Evolutionary conservation across 2,329 filamentous ascomycete genomes (phyloP), one percentile per base, ranked within the genome.

Genomic region (Sporothrix sp.): DNA sequence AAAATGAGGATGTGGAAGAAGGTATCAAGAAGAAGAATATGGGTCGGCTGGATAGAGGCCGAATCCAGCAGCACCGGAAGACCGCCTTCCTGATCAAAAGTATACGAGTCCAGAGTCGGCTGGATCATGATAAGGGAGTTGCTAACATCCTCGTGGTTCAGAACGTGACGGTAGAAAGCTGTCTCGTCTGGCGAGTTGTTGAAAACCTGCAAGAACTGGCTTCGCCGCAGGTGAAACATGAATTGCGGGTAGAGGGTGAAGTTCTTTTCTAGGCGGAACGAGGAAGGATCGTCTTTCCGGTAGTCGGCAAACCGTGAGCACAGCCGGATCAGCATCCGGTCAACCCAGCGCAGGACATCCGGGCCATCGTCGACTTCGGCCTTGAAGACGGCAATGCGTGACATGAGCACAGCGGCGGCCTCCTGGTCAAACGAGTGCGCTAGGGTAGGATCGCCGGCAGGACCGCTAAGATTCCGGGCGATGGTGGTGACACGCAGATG

Each of bases 1-100:
- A 97, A 98, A 60, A 98, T 98, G 50, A 98, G 80, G 55, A 98
- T 98, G 66, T 98, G 93, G 79, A 98, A 98, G 75, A 98, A 98
- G 0, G 93, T 97, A 62, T 98, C 93, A 50, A 98, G 82, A 10
- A 98, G 81, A 46, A 98, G 78, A 54, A 97, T 87, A 54, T 95
- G 94, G 20, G 90, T 87, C 9, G 89, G 85, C 64, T 97, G 91
- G 60, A 98, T 98, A 6, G 89, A 96, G 32, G 89, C 90, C 13
- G 91, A 97, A 66, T 98, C 93, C 32, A 98, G 78, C 21, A 98
- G 73, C n/a, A 98, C 93, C 2, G 93, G 91, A 57, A 90, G 81
- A 42, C 87, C 85, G 23, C 90, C 90, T 54, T 97, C 91, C 61
- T 95, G 88, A 59, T 97, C 91, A 63, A 98, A 90, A 2, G 89